phyloP scores from a whole-genome alignment of 257 asterid genomes.

The Osmanthus fragrans region DNA sequence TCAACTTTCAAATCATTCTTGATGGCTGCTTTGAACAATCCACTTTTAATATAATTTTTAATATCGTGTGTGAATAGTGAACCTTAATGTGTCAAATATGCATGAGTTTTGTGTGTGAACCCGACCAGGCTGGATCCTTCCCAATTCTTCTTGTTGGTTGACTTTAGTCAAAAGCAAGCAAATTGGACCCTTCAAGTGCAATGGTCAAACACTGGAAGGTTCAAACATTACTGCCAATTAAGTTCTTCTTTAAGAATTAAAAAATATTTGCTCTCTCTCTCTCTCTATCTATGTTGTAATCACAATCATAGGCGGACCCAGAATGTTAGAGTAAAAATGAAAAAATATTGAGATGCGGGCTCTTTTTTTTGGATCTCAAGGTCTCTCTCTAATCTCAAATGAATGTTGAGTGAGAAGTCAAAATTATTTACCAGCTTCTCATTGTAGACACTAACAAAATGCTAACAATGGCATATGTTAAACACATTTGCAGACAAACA shows the following conservation, averaged over 20 bases:
- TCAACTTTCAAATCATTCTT: neutral
- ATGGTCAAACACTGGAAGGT: conserved; percentile 2
- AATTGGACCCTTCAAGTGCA: conserved; percentile 1
- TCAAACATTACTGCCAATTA: neutral
- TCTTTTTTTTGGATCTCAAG: too few species aligned
- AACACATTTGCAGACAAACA: too few species aligned
- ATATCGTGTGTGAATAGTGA: neutral
- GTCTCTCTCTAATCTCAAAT: too few species aligned
- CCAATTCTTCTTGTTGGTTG: conserved; percentile 37
- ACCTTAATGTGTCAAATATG: neutral
- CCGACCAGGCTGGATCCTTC: conserved; percentile 35
- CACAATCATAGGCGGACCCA: too few species aligned
- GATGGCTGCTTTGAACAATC: conserved; percentile 16
- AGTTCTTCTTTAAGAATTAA: neutral
- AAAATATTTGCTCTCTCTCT: too few species aligned
- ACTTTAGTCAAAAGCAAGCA: conserved; percentile 30
- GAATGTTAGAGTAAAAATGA: too few species aligned
- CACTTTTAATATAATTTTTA: conserved; percentile 3
- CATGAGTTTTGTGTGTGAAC: conserved; percentile 23
- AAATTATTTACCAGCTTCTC: too few species aligned
- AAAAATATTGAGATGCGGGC: too few species aligned
- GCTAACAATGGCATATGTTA: too few species aligned
- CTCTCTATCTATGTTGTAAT: too few species aligned
- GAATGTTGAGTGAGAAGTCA: too few species aligned
- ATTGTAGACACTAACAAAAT: too few species aligned